Evolutionary conservation across 2,329 filamentous ascomycete species (phyloP).

Genomic region (Dactylonectria macrodidyma): DNA sequence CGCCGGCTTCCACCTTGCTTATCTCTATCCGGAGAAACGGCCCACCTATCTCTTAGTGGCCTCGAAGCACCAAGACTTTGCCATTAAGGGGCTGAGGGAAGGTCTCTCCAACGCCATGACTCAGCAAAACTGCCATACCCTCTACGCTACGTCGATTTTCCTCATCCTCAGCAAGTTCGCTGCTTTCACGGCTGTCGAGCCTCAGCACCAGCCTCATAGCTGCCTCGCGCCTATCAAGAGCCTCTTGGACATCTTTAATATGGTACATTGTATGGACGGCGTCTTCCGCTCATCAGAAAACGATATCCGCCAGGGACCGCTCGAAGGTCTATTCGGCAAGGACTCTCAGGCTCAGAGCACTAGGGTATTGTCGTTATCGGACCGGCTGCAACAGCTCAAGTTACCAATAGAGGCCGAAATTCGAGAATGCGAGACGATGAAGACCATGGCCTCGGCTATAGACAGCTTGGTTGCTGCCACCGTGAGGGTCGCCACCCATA

Average conservation of each 20-base stretch:
- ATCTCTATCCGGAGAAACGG: constrained; percentile 29
- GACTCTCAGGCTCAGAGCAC: not conserved
- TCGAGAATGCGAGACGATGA: not conserved
- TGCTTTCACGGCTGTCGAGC: constrained; percentile 30
- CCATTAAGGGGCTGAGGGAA: constrained; percentile 34
- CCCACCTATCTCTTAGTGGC: constrained; percentile 27
- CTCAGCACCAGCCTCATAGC: constrained; percentile 15
- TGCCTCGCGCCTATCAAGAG: constrained; percentile 27
- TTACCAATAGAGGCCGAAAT: not conserved
- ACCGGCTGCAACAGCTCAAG: not conserved
- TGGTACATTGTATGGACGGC: constrained; percentile 35
- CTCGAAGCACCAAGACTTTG: constrained; percentile 38
- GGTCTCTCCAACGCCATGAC: constrained; percentile 15
- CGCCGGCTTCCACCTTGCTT: constrained; percentile 35
- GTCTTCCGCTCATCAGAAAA: constrained; percentile 22
- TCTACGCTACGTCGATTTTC: constrained; percentile 25
- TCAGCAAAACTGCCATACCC: constrained; percentile 28
- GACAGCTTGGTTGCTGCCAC: not conserved
- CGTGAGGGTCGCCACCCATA: not conserved
- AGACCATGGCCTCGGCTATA: not conserved
- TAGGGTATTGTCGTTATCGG: not conserved
- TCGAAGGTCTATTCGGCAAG: constrained; percentile 25
- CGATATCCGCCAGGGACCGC: constrained; percentile 2
- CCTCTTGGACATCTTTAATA: constrained; percentile 34
- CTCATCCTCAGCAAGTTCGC: constrained; percentile 41